Evolutionary conservation across 2,329 filamentous ascomycete genomes (phyloP), one percentile per base, ranked within the genome.

Genomic region (Microcyclospora tardicrescens): DNA sequence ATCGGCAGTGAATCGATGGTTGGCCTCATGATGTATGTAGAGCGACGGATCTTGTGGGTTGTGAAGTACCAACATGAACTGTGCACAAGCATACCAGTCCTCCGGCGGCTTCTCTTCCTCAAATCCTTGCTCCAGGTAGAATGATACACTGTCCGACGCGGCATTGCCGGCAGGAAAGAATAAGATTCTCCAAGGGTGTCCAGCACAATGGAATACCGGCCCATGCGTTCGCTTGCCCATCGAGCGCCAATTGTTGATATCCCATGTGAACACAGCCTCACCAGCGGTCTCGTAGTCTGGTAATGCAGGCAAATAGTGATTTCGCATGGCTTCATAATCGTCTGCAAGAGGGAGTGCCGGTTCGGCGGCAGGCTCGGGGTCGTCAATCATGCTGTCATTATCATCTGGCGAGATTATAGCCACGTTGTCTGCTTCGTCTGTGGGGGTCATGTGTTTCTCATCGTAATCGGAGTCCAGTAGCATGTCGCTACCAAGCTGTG

Each of bases 121-220:
- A 63, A 84, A 94, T 33, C 85, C 91, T 60, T 96, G 91, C 61
- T 98, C 91, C 15, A 98, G 75, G 61, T 96, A 98, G 59, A 98
- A 84, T 5, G 91, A 96, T 34, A 82, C 85, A 55, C 84, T 82
- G 49, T 96, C 89, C 40, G 87, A 83, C 2, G 57, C 58, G 49
- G 93, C 89, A 60, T 98, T 98, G 37, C 91, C 91, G 46, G 79
- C 86, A 0, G 91, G 89, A 56, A 98, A 98, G 59, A 98, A 86
- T 11, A 98, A 73, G 52, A 96, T 81, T 54, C 89, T 82, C 91
- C 91, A 98, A 59, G 89, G 91, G 57, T 77, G 80, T 36, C 83
- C 87, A 36, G 79, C 87, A 47, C 84, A 89, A 43, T 91, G 61
- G 60, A 98, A 98, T 41, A 81, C 60, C 2, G 91, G 91, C 2